phyloP scores from a whole-genome alignment of 2,329 filamentous ascomycete genomes.

The Diplodia intermedia region DNA sequence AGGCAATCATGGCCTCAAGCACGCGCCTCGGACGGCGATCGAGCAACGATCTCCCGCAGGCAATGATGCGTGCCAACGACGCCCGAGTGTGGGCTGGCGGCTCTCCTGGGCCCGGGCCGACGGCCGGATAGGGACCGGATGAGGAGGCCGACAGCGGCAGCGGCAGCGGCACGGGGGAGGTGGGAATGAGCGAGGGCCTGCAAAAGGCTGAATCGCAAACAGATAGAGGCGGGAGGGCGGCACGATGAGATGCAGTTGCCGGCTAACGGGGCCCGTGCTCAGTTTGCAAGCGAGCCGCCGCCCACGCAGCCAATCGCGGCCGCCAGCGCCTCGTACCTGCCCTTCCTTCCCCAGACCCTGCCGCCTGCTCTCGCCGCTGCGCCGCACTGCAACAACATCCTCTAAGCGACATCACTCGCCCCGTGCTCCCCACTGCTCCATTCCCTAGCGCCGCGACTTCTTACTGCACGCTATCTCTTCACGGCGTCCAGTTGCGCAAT shows the following conservation, averaged over 20 bases:
- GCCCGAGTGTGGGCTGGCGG: background rate
- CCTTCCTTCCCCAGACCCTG: conserved; percentile 6
- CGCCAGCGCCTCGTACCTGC: background rate
- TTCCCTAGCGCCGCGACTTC: background rate
- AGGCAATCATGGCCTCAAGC: background rate
- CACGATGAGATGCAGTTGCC: background rate
- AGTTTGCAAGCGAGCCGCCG: background rate
- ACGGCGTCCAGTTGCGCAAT: background rate
- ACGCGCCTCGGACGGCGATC: conserved; percentile 9
- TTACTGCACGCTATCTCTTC: background rate
- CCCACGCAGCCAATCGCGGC: conserved; percentile 1
- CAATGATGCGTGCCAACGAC: background rate
- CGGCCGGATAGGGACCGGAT: conserved; percentile 1
- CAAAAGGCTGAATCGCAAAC: conserved; percentile 24
- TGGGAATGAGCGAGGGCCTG: conserved; percentile 1
- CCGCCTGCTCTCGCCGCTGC: background rate
- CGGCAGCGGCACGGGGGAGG: background rate
- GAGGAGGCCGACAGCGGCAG: conserved; percentile 2
- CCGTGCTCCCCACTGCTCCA: background rate
- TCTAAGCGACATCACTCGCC: background rate
- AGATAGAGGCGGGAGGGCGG: background rate
- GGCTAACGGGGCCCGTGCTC: background rate
- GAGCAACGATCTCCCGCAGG: conserved; percentile 16
- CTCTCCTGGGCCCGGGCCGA: background rate
- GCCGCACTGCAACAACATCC: conserved; percentile 5